A percentile compares a stretch with the other conserved stretches of the same genome.
These are phyloP conservation scores for Arthrocladium fulminans DNA, from an alignment of 2,329 filamentous ascomycete genomes.

Conservation along the genomic window DNA sequence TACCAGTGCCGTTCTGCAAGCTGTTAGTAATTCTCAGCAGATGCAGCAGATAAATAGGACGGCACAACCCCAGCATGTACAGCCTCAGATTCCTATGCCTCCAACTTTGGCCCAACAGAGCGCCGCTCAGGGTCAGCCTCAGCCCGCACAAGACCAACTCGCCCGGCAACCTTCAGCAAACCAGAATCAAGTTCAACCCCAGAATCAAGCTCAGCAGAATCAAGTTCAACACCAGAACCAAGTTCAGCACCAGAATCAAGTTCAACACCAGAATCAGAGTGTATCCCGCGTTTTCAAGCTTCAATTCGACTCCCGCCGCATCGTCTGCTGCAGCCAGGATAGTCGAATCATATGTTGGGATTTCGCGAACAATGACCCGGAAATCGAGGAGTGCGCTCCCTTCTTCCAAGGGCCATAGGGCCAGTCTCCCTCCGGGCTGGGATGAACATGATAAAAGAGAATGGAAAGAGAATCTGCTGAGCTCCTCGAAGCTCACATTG, in stretches of 20 bases:
- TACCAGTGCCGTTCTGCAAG: too few relatives aligned
- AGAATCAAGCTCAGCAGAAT: neutral
- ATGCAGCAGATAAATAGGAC: neutral
- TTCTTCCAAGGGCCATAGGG: constrained; percentile 62
- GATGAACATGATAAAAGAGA: too few relatives aligned
- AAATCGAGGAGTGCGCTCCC: constrained; percentile 65
- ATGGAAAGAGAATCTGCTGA: too few relatives aligned
- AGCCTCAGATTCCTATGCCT: too few relatives aligned
- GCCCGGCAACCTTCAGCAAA: constrained; percentile 1
- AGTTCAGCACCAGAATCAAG: constrained; percentile 12
- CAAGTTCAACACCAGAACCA: constrained; percentile 9
- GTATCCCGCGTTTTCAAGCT: constrained; percentile 76
- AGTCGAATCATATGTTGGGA: constrained; percentile 94
- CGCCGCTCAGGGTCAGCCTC: neutral
- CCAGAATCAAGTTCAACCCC: neutral
- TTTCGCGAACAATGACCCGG: constrained; percentile 77
- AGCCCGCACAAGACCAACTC: constrained; percentile 7
- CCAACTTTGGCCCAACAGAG: neutral
- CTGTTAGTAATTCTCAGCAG: too few relatives aligned
- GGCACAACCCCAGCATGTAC: neutral
- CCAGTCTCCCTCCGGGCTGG: too few relatives aligned
- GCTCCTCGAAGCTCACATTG: too few relatives aligned
- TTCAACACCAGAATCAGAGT: constrained; percentile 16
- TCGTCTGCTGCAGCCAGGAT: constrained; percentile 91
- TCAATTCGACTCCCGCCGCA: constrained; percentile 86